Evolutionary conservation across 306 rosid genomes (phyloP).

Genomic region (Medicago arabica): DNA sequence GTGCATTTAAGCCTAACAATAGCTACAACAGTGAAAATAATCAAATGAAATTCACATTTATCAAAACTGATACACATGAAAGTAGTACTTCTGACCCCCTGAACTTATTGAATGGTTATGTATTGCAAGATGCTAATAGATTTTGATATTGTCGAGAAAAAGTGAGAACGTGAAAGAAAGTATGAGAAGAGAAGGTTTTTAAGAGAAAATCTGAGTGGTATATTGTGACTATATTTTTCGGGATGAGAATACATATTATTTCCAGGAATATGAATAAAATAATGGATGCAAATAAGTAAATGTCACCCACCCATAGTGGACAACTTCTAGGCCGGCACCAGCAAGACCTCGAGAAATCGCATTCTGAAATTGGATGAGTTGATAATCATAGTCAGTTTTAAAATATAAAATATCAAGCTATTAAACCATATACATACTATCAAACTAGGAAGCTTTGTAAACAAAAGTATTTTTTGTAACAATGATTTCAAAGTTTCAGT

Average conservation of each 20-base stretch:
- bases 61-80: conserved; percentile 21
- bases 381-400: conserved; percentile 43
- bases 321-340: conserved; percentile 79
- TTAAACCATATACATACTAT: conserved; percentile 16
- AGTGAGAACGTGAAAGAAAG: background rate
- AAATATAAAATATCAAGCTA: conserved; percentile 29
- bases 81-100: conserved; percentile 3
- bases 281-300: conserved; percentile 7
- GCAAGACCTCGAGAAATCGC: conserved; percentile 83
- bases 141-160: background rate
- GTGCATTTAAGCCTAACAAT: background rate
- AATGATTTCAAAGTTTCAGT: conserved; percentile 20
- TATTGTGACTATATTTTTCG: background rate
- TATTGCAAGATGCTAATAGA: conserved; percentile 10
- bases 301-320: conserved; percentile 87
- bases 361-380: conserved; percentile 63
- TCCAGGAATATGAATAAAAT: background rate
- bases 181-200: background rate
- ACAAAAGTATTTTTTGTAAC: conserved; percentile 25
- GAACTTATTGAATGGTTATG: conserved; percentile 22
- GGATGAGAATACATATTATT: background rate
- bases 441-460: conserved; percentile 20
- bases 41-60: conserved; percentile 26
- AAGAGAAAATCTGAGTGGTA: background rate
- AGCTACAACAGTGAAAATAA: conserved; percentile 13